Evolutionary conservation across 495 filamentous ascomycete species (phyloP).

Genomic region (Neurospora discreta): DNA sequence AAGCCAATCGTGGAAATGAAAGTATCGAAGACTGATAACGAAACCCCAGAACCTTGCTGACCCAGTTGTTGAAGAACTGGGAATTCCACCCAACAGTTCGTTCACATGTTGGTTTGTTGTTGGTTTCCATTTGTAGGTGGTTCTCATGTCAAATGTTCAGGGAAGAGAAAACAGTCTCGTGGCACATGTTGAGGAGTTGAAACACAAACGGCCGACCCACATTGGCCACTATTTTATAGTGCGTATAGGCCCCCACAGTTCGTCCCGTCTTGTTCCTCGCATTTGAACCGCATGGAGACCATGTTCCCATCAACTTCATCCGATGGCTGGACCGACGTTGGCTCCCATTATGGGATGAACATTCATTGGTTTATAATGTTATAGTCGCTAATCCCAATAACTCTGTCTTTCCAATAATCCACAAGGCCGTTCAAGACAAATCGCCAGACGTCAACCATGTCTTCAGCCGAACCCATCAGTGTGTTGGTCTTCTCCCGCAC

Average conservation of each 20-base stretch:
- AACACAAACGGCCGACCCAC: neutral
- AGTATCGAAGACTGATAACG: neutral
- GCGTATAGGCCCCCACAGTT: neutral
- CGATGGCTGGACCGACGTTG: neutral
- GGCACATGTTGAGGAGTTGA: neutral
- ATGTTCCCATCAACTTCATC: neutral
- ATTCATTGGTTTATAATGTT: neutral
- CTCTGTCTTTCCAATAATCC: neutral
- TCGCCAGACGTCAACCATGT: neutral
- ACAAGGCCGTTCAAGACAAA: neutral
- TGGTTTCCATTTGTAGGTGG: neutral
- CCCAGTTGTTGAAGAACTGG: neutral
- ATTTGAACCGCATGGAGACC: neutral
- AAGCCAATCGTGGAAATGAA: neutral
- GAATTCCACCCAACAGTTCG: neutral
- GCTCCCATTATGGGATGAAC: neutral
- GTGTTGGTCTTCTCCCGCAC: conserved; percentile 28
- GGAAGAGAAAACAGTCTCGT: neutral
- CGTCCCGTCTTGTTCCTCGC: neutral
- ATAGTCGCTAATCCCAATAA: neutral
- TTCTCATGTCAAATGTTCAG: neutral
- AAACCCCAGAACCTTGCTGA: neutral
- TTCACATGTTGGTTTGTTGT: neutral
- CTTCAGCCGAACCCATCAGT: conserved; percentile 1
- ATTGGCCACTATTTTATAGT: neutral